Percentiles rank a stretch among this genome's conserved stretches.
These are phyloP conservation scores for Phialophora chinensis DNA, from an alignment of 2,329 filamentous ascomycete species.

Conservation along the genomic window DNA sequence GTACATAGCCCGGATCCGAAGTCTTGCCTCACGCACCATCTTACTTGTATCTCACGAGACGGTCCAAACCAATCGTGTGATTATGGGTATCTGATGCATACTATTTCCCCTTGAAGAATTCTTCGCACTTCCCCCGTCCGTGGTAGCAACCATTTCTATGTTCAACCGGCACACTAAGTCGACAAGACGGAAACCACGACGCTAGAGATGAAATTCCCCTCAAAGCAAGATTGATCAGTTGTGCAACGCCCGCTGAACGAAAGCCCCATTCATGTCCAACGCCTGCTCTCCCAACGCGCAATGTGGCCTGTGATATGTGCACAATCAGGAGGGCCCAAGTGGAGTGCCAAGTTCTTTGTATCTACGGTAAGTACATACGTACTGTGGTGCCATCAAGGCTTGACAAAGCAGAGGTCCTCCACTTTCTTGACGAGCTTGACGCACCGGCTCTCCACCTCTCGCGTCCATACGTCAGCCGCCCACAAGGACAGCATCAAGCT, in stretches of 20 bases:
- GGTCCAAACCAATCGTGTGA: not conserved
- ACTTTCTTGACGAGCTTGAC: slow-evolving; percentile 37
- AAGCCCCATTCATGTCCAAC: not conserved
- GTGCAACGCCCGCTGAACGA: slow-evolving; percentile 1
- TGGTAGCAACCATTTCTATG: not conserved
- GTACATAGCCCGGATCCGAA: not conserved
- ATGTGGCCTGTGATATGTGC: not conserved
- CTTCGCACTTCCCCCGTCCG: not conserved
- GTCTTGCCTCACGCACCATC: not conserved
- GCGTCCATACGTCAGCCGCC: slow-evolving; percentile 59
- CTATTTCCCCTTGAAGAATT: not conserved
- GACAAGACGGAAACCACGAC: not conserved
- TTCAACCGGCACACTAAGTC: not conserved
- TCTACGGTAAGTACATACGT: not conserved
- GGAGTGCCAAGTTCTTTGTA: not conserved
- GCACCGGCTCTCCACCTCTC: slow-evolving; percentile 38
- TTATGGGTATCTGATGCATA: slow-evolving; percentile 11
- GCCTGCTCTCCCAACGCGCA: not conserved
- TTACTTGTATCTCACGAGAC: not conserved
- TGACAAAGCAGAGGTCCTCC: slow-evolving; percentile 37
- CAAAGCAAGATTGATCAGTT: not conserved
- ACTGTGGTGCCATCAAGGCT: slow-evolving; percentile 6
- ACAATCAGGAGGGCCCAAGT: not conserved
- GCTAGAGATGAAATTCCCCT: not conserved
- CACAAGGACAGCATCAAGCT: slow-evolving; percentile 56